These are phyloP conservation scores for Fusarium nanum DNA, from an alignment of 2,329 filamentous ascomycete species.

Conservation along the genomic window DNA sequence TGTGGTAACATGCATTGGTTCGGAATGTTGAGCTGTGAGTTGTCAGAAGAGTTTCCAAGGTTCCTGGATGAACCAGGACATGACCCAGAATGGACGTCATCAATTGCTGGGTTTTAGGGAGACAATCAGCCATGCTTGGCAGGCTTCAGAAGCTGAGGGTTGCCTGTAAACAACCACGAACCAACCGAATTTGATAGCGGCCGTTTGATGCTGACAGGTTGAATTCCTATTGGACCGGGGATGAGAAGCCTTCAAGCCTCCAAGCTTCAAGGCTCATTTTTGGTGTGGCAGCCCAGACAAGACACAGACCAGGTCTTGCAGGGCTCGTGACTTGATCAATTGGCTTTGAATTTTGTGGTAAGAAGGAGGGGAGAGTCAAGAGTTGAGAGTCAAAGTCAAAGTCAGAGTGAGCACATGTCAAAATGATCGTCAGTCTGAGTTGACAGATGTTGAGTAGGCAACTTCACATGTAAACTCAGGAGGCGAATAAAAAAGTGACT, in stretches of 20 bases:
- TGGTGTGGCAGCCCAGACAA: constrained; percentile 29
- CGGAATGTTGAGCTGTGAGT: constrained; percentile 26
- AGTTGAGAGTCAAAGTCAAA: neutral
- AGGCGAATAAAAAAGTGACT: neutral
- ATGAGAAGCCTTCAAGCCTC: constrained; percentile 10
- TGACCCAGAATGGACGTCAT: constrained; percentile 35
- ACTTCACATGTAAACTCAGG: neutral
- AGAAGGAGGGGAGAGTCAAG: neutral
- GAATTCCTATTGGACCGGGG: constrained; percentile 25
- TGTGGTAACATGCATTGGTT: neutral
- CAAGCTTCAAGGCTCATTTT: neutral
- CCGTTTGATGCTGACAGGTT: constrained; percentile 27
- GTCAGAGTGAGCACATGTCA: constrained; percentile 19
- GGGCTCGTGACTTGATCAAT: constrained; percentile 35
- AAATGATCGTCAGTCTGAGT: neutral
- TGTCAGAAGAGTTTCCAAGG: constrained; percentile 26
- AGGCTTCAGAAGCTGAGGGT: constrained; percentile 14
- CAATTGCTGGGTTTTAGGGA: constrained; percentile 5
- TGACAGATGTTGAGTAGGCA: neutral
- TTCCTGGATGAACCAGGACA: constrained; percentile 33
- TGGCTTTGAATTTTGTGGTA: constrained; percentile 8
- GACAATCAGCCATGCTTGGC: neutral
- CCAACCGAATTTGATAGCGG: constrained; percentile 21
- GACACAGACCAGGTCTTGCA: constrained; percentile 26
- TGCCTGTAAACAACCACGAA: constrained; percentile 15